Evolutionary conservation across 495 filamentous ascomycete species (phyloP).

Genomic region (Hyaloscypha hepaticicola): DNA sequence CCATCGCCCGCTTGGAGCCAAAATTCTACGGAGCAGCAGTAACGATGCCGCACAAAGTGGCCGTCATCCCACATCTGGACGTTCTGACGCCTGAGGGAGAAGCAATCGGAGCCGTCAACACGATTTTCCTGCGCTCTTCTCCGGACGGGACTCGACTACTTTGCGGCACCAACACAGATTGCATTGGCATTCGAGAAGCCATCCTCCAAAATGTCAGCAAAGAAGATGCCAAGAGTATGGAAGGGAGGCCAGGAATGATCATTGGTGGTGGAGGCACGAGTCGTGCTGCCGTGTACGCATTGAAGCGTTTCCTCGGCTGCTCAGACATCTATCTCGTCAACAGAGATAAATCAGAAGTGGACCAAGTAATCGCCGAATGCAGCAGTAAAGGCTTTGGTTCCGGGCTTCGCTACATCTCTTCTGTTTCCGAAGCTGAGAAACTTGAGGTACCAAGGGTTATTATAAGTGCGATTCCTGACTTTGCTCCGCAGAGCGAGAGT

Average conservation of each 20-base stretch:
- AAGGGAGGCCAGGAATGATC: constrained; percentile 35
- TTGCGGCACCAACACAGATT: constrained; percentile 75
- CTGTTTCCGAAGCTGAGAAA: constrained; percentile 51
- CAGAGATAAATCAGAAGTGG: constrained; percentile 61
- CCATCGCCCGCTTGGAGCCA: constrained; percentile 43
- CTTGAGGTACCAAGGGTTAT: constrained; percentile 59
- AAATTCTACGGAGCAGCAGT: constrained; percentile 65
- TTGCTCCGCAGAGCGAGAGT: constrained; percentile 56
- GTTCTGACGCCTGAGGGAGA: constrained; percentile 64
- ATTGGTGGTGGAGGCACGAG: constrained; percentile 68
- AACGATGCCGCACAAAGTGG: constrained; percentile 75
- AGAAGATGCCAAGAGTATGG: constrained; percentile 22
- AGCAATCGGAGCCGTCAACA: constrained; percentile 72
- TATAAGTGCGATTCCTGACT: constrained; percentile 69
- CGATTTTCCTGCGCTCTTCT: constrained; percentile 59
- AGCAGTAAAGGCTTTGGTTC: constrained; percentile 48
- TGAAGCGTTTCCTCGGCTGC: constrained; percentile 63
- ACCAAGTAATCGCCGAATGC: constrained; percentile 59
- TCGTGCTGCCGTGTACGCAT: constrained; percentile 66
- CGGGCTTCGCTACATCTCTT: constrained; percentile 53
- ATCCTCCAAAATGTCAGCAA: constrained; percentile 58
- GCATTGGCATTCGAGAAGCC: constrained; percentile 67
- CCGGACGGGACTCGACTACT: constrained; percentile 43
- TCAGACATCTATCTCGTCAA: constrained; percentile 70
- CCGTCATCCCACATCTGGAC: constrained; percentile 67